A percentile compares a stretch with the other conserved stretches of the same genome.
Conservation (phyloP, 768 basidiomycete species). For the Coprinopsis marcescibilis region DNA sequence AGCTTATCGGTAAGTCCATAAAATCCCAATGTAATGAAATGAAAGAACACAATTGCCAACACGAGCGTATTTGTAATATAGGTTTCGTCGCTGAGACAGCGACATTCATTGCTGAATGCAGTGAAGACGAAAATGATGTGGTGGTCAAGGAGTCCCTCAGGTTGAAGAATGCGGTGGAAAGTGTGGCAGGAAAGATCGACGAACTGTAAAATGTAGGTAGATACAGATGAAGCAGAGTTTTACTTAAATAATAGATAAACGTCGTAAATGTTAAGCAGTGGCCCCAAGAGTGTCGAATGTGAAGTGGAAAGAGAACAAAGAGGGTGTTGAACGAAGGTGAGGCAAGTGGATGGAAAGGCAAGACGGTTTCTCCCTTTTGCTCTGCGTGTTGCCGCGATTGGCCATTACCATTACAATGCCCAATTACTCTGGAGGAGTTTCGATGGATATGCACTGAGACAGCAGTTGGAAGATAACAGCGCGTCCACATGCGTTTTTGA, state of each 20-base stretch:
- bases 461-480: constrained; percentile 62
- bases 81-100: constrained; percentile 78
- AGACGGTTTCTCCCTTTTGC: too few relatives aligned
- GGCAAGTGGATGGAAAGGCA: too few relatives aligned
- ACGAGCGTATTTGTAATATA: constrained; percentile 28
- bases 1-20: constrained; percentile 51
- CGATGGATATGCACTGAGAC: constrained; percentile 61
- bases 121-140: constrained; percentile 82
- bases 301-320: constrained; percentile 10
- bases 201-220: constrained; percentile 38
- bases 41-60: background rate
- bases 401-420: background rate
- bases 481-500: constrained; percentile 65
- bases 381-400: too few relatives aligned
- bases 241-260: constrained; percentile 22
- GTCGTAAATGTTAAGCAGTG: constrained; percentile 11
- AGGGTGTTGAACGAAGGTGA: constrained; percentile 9
- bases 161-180: constrained; percentile 69
- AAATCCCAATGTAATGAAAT: constrained; percentile 4
- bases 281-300: constrained; percentile 12
- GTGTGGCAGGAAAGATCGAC: constrained; percentile 59
- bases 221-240: too few relatives aligned
- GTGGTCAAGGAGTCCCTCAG: constrained; percentile 67
- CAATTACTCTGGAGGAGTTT: constrained; percentile 33
- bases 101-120: constrained; percentile 82